Conservation (phyloP, 2,329 filamentous ascomycete species). For the Fusarium ambrosium region DNA sequence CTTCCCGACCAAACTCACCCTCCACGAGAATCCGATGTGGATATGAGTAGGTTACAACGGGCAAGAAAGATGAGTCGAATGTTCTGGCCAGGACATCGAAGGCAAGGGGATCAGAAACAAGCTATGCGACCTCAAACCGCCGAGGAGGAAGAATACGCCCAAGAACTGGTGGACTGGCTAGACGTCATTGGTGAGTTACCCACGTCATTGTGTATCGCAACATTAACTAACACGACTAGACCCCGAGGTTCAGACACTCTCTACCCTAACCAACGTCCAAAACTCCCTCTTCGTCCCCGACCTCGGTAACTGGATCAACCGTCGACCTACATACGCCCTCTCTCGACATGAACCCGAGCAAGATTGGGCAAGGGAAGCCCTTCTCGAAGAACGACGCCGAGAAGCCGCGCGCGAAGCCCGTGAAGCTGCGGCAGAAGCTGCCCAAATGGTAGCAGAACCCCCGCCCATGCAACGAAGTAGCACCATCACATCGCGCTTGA, state of each 20-base stretch:
- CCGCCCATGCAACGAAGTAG: conserved; percentile 55
- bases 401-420: conserved; percentile 16
- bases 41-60: conserved; percentile 21
- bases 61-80: conserved; percentile 45
- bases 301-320: conserved; percentile 80
- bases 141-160: conserved; percentile 53
- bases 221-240: conserved; percentile 62
- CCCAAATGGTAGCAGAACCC: conserved; percentile 20
- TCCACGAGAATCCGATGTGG: not conserved
- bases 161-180: conserved; percentile 56
- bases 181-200: conserved; percentile 55
- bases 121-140: conserved; percentile 1
- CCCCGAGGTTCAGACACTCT: conserved; percentile 85
- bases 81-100: conserved; percentile 45
- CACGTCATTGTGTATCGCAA: not conserved
- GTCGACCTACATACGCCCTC: conserved; percentile 82
- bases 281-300: conserved; percentile 90
- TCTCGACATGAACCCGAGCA: conserved; percentile 60
- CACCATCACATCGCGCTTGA: conserved; percentile 77
- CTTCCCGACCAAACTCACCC: conserved; percentile 40
- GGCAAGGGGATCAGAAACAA: conserved; percentile 15
- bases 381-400: conserved; percentile 35
- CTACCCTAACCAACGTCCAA: conserved; percentile 88
- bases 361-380: conserved; percentile 41
- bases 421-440: conserved; percentile 2